phyloP scores from a whole-genome alignment of 345 rosid species.

The Dipteronia dyeriana region DNA sequence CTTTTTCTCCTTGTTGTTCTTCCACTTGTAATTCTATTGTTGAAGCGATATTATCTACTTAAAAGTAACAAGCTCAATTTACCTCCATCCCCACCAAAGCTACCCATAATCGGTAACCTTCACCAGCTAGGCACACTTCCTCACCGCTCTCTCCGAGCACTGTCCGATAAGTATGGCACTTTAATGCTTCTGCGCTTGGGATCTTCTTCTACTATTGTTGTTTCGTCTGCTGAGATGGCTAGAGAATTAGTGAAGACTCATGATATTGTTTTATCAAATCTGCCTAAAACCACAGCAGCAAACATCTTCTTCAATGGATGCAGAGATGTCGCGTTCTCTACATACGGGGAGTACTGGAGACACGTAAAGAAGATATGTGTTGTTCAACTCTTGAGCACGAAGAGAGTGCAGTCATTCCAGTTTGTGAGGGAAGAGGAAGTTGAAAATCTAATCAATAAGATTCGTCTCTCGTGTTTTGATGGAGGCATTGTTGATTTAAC shows the following conservation, averaged over 20 bases:
- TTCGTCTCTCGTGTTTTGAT: neutral
- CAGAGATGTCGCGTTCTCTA: constrained; percentile 17
- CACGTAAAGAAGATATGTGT: constrained; percentile 18
- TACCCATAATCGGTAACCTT: constrained; percentile 30
- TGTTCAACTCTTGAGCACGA: constrained; percentile 24
- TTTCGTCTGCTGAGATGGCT: constrained; percentile 26
- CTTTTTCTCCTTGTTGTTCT: neutral
- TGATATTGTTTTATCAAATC: constrained; percentile 9
- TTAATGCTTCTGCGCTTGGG: constrained; percentile 23
- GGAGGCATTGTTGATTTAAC: constrained; percentile 2
- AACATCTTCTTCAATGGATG: constrained; percentile 6
- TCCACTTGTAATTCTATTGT: neutral
- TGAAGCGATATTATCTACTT: neutral
- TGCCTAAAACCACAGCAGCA: constrained; percentile 11
- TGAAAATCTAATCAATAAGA: constrained; percentile 4
- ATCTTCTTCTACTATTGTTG: constrained; percentile 21
- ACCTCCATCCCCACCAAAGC: constrained; percentile 30
- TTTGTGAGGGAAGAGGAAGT: constrained; percentile 31
- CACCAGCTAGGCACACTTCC: constrained; percentile 22
- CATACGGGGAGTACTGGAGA: constrained; percentile 33
- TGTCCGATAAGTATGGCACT: constrained; percentile 25
- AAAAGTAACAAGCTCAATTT: neutral
- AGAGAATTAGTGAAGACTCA: neutral
- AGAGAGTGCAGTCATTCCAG: constrained; percentile 26
- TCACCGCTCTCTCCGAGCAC: constrained; percentile 17